phyloP scores from a whole-genome alignment of 495 filamentous ascomycete species.

The Hypoxylon lienhwacheense region DNA sequence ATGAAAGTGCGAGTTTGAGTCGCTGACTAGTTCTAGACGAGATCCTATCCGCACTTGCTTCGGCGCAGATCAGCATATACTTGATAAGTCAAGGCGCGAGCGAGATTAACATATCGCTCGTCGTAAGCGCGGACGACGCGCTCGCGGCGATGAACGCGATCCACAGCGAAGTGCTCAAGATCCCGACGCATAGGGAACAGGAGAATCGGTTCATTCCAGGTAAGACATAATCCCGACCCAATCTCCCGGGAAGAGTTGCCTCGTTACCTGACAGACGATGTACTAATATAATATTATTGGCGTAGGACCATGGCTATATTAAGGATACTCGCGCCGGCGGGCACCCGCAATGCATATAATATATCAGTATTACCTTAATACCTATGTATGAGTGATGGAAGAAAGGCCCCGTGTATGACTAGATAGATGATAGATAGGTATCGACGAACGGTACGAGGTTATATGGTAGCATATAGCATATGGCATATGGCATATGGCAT shows the following conservation, averaged over 20 bases:
- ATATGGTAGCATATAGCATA: too few species aligned
- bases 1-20: not conserved
- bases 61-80: constrained; percentile 44
- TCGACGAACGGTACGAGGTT: constrained; percentile 7
- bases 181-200: constrained; percentile 40
- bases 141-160: constrained; percentile 45
- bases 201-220: constrained; percentile 40
- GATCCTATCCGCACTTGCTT: constrained; percentile 44
- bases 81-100: constrained; percentile 48
- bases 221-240: constrained; percentile 20
- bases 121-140: constrained; percentile 43
- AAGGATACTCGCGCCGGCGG: constrained; percentile 3
- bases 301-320: constrained; percentile 36
- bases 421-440: too few species aligned
- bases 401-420: constrained; percentile 1
- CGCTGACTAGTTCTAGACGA: constrained; percentile 36
- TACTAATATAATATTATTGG: constrained; percentile 2
- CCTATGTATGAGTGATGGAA: too few species aligned
- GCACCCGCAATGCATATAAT: constrained; percentile 11
- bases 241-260: constrained; percentile 6
- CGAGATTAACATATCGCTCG: constrained; percentile 49
- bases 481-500: too few species aligned
- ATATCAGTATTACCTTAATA: too few species aligned
- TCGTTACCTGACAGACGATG: not conserved
- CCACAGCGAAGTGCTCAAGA: constrained; percentile 46